These are phyloP conservation scores for Globisporangium apiculatum DNA, from an alignment of 352 stramenopile species.

Conservation along the genomic window DNA sequence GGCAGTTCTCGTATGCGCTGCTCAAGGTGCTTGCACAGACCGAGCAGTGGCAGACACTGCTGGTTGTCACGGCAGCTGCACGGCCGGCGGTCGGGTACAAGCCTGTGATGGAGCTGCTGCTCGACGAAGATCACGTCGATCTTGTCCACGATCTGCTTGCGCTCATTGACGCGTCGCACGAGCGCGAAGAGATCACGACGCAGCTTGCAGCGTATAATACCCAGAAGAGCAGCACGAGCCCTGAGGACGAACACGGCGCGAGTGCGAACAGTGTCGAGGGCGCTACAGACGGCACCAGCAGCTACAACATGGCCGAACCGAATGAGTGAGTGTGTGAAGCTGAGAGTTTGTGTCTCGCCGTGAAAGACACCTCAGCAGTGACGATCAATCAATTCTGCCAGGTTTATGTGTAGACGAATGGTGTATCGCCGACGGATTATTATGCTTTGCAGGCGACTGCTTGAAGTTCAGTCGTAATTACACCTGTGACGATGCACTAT, in stretches of 20 bases:
- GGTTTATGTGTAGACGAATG: too few relatives aligned
- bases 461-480: constrained; percentile 5
- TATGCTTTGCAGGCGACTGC: not conserved
- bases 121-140: constrained; percentile 35
- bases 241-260: too few relatives aligned
- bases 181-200: constrained; percentile 26
- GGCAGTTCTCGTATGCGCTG: constrained; percentile 51
- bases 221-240: constrained; percentile 3
- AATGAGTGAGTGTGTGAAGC: too few relatives aligned
- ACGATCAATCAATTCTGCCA: too few relatives aligned
- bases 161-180: constrained; percentile 19
- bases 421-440: too few relatives aligned
- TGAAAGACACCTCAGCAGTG: too few relatives aligned
- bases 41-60: constrained; percentile 40
- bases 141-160: constrained; percentile 27
- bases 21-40: constrained; percentile 33
- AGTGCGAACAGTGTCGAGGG: too few relatives aligned
- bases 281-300: not conserved
- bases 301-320: not conserved
- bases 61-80: constrained; percentile 24
- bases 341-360: too few relatives aligned
- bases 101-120: constrained; percentile 34
- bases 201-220: constrained; percentile 20
- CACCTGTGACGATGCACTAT: not conserved
- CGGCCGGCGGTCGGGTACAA: constrained; percentile 40